Percentiles rank a stretch among this genome's conserved stretches.
Conservation (phyloP, 2,329 filamentous ascomycete genomes). For the Erysiphe neolycopersici region DNA sequence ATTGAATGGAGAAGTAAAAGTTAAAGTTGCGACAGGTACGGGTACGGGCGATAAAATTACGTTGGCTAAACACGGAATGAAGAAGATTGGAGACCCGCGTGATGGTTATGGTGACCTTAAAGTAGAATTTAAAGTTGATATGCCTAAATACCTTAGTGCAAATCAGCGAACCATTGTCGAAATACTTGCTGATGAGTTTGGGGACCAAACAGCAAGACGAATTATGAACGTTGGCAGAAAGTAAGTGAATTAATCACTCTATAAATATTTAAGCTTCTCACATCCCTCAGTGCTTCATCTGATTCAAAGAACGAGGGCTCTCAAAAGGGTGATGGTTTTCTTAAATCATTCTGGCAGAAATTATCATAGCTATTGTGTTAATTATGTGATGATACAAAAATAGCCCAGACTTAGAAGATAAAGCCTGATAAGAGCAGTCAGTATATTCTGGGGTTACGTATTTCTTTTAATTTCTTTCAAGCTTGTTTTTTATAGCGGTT, state of each 20-base stretch:
- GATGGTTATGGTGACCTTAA: constrained; percentile 53
- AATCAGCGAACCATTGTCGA: constrained; percentile 87
- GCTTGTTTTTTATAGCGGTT: too few relatives aligned
- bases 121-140: constrained; percentile 81
- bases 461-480: too few relatives aligned
- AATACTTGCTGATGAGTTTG: constrained; percentile 91
- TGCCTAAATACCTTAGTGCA: constrained; percentile 79
- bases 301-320: constrained; percentile 13
- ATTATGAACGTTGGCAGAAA: constrained; percentile 55
- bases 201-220: constrained; percentile 69
- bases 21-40: constrained; percentile 77
- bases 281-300: constrained; percentile 1
- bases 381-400: too few relatives aligned
- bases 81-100: constrained; percentile 43
- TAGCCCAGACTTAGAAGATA: too few relatives aligned
- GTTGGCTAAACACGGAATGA: constrained; percentile 80
- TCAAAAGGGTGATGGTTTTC: constrained; percentile 65
- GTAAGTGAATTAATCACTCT: constrained; percentile 17
- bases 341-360: constrained; percentile 84
- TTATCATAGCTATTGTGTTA: constrained; percentile 31
- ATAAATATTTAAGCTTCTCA: not conserved
- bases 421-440: too few relatives aligned
- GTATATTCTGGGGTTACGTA: too few relatives aligned
- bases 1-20: constrained; percentile 66
- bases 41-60: constrained; percentile 82